phyloP scores from a whole-genome alignment of 2,329 filamentous ascomycete species.

The Pseudocercospora cruenta region DNA sequence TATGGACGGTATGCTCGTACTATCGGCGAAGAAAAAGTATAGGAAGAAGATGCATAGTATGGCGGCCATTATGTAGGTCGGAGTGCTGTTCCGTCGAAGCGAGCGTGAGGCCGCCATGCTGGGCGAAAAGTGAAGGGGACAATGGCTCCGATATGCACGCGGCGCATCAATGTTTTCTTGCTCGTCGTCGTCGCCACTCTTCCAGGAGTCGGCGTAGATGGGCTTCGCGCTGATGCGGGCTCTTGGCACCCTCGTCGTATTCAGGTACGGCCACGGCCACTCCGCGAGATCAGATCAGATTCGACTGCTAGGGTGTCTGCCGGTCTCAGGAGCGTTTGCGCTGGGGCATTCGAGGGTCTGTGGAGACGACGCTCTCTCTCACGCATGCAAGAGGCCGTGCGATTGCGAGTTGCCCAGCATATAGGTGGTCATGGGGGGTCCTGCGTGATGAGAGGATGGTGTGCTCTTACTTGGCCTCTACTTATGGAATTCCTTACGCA shows the following conservation, averaged over 20 bases:
- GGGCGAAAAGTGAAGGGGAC: conserved; percentile 20
- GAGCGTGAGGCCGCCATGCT: conserved; percentile 65
- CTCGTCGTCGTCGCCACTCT: neutral
- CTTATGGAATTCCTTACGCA: neutral
- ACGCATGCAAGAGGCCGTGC: neutral
- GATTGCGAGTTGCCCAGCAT: neutral
- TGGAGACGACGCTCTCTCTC: neutral
- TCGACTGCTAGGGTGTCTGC: neutral
- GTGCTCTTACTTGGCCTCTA: neutral
- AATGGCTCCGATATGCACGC: neutral
- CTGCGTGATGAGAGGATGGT: neutral
- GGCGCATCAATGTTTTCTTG: neutral
- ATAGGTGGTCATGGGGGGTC: neutral
- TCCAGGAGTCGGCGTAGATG: neutral
- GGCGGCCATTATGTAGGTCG: conserved; percentile 72
- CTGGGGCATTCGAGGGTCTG: neutral
- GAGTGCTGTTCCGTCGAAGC: conserved; percentile 77
- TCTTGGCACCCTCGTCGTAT: neutral
- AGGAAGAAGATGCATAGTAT: conserved; percentile 67
- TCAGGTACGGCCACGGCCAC: too few species aligned
- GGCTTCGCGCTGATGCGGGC: neutral
- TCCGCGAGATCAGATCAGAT: neutral
- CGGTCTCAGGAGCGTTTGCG: neutral
- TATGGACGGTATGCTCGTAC: conserved; percentile 65
- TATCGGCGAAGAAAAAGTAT: conserved; percentile 52